These are phyloP conservation scores for Hericium alpestre DNA, from an alignment of 768 basidiomycete genomes.

Conservation along the genomic window DNA sequence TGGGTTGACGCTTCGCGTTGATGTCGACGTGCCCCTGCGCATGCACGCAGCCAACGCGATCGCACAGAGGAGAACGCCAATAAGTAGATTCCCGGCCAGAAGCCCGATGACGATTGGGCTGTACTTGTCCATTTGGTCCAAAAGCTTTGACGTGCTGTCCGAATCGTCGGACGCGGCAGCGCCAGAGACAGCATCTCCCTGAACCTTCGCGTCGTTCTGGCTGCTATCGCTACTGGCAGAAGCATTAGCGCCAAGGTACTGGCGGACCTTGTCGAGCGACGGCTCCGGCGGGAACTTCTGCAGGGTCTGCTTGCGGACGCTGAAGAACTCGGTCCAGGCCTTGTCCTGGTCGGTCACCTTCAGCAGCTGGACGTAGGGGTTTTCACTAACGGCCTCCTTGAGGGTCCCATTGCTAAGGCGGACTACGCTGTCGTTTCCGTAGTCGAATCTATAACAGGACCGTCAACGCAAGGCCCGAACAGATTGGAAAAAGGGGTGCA, in stretches of 20 bases:
- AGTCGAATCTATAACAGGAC: not conserved
- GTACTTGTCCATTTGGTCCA: not conserved
- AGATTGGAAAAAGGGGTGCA: not conserved
- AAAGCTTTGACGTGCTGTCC: not conserved
- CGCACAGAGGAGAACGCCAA: not conserved
- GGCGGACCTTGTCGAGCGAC: not conserved
- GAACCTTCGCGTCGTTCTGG: not conserved
- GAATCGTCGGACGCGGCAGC: not conserved
- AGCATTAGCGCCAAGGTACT: not conserved
- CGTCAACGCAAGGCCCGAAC: not conserved
- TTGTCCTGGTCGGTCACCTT: not conserved
- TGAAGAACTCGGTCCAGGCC: not conserved
- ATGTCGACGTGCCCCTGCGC: not conserved
- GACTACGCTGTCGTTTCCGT: not conserved
- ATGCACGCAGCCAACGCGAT: not conserved
- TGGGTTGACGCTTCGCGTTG: not conserved
- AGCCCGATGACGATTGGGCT: not conserved
- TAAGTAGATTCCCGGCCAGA: not conserved
- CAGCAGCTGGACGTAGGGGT: not conserved
- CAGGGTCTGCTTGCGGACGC: not conserved
- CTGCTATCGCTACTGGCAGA: not conserved
- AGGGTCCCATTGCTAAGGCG: not conserved
- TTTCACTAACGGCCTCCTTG: not conserved
- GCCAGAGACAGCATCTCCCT: not conserved
- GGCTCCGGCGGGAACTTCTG: not conserved